Evolutionary conservation across 2,329 filamentous ascomycete genomes (phyloP).

Genomic region (Corinectria fuckeliana): DNA sequence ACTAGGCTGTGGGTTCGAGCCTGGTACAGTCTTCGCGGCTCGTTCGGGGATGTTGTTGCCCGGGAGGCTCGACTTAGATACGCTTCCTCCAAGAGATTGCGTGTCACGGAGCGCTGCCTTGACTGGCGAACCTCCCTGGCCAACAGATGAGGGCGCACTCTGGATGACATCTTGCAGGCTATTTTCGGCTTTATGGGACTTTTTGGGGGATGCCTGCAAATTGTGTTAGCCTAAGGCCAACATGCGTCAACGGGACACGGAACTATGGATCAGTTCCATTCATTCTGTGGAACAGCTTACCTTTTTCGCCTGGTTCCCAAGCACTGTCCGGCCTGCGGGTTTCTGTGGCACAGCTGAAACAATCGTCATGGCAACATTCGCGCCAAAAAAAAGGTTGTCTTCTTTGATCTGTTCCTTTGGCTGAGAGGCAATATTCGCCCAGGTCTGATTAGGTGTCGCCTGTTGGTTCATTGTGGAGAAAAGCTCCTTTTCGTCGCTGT

Average conservation of each 20-base stretch:
- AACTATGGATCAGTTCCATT: too few relatives aligned
- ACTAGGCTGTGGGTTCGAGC: not conserved
- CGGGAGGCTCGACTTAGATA: not conserved
- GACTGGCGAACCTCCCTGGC: not conserved
- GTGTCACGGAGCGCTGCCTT: not conserved
- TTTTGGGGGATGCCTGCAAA: too few relatives aligned
- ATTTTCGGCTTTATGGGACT: too few relatives aligned
- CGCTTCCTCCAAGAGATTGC: not conserved
- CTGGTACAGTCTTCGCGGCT: not conserved
- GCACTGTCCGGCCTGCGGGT: not conserved
- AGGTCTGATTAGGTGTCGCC: constrained; percentile 6
- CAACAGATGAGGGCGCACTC: not conserved
- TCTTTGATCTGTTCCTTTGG: not conserved
- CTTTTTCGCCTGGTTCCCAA: not conserved
- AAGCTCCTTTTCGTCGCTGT: constrained; percentile 12
- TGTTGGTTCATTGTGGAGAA: constrained; percentile 35
- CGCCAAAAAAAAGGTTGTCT: constrained; percentile 13
- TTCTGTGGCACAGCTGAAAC: not conserved
- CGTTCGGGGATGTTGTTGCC: not conserved
- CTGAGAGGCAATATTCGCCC: constrained; percentile 19
- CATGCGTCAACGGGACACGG: too few relatives aligned
- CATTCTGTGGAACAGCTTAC: not conserved
- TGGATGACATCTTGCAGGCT: too few relatives aligned
- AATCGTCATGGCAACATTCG: constrained; percentile 13
- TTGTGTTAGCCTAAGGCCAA: too few relatives aligned